Evolutionary conservation across 192 early-diverging fungal species (phyloP), one percentile per base, ranked within the genome.

Genomic region (Mortierella alpina): DNA sequence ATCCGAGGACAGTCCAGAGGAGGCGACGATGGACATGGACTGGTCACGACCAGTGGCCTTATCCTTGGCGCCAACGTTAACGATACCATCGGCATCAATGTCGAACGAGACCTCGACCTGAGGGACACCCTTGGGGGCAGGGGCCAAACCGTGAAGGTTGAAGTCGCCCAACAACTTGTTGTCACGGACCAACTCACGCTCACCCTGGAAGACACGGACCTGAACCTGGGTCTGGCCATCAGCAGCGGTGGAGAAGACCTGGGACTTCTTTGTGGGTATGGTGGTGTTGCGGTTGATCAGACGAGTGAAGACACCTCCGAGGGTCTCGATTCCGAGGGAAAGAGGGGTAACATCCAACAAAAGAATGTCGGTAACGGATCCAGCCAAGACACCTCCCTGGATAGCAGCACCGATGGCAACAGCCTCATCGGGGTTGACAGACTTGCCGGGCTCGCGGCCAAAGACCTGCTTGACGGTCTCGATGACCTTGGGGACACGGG

Each of bases 141-240:
- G 97, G 41, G 96, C 93, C 76, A 98, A 89, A 53, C 97, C 97
- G 58, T 89, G 89, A 63, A 84, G 66, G 74, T 68, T 63, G 93
- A 98, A 98, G 86, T 96, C 94, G 69, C 96, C 96, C 71, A 98
- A 89, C n/a, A 97, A 83, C 84, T 97, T 97, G 92, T 98, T 98
- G 88, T 98, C 96, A 62, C 90, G 89, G 60, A 93, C 94, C 59
- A 97, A 85, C 84, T 97, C 94, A 87, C 97, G 93, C 89, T 98
- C 97, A 64, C 97, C 97, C 86, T 98, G 97, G 92, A 93, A 96
- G 54, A 98, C 96, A 86, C 93, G 93, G 85, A 98, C 95, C 75
- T 95, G 91, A 52, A 98, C 96, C 61, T 94, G 93, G 54, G 95
- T 96, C 84, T 98, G 97, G 15, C 95, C 95, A 74, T 98, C 97